A percentile compares a stretch with the other conserved stretches of the same genome.
Conservation (phyloP, 192 early-diverging fungal genomes). For the Spizellomyces sp. region DNA sequence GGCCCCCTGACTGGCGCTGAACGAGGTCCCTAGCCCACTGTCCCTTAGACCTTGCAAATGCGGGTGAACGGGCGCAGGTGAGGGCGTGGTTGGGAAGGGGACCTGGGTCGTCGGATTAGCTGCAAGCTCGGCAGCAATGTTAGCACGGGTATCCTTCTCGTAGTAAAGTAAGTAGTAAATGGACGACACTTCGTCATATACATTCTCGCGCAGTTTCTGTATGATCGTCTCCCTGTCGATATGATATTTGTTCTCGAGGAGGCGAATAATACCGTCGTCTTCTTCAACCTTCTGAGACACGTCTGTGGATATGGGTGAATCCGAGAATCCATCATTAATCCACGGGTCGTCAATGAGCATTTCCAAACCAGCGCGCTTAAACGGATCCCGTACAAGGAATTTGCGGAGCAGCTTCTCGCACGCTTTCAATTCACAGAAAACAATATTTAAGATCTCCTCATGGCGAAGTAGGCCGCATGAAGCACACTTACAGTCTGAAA, state of each 20-base stretch:
- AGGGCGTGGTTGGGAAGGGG: background rate
- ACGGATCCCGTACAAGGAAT: conserved; percentile 61
- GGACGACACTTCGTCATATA: conserved; percentile 60
- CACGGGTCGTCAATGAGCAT: conserved; percentile 64
- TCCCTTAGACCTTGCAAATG: background rate
- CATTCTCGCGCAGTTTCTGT: conserved; percentile 52
- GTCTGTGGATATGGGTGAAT: conserved; percentile 55
- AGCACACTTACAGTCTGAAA: conserved; percentile 49
- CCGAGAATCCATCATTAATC: conserved; percentile 60
- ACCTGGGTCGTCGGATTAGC: conserved; percentile 24
- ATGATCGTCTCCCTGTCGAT: conserved; percentile 52
- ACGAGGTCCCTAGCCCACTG: background rate
- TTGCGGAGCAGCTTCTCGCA: conserved; percentile 64
- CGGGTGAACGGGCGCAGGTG: background rate
- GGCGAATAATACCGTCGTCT: conserved; percentile 56
- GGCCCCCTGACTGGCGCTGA: conserved; percentile 9
- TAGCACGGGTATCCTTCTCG: conserved; percentile 50
- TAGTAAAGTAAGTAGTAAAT: conserved; percentile 68
- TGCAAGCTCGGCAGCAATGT: conserved; percentile 28
- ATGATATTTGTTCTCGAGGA: conserved; percentile 59
- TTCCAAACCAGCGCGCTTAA: conserved; percentile 56
- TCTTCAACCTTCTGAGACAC: conserved; percentile 48
- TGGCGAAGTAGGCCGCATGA: background rate
- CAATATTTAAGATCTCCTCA: background rate
- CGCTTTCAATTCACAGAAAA: conserved; percentile 28